Base-by-base conservation (phyloP, 768 basidiomycete species). In the Xerocomellus chrysenteron region DNA sequence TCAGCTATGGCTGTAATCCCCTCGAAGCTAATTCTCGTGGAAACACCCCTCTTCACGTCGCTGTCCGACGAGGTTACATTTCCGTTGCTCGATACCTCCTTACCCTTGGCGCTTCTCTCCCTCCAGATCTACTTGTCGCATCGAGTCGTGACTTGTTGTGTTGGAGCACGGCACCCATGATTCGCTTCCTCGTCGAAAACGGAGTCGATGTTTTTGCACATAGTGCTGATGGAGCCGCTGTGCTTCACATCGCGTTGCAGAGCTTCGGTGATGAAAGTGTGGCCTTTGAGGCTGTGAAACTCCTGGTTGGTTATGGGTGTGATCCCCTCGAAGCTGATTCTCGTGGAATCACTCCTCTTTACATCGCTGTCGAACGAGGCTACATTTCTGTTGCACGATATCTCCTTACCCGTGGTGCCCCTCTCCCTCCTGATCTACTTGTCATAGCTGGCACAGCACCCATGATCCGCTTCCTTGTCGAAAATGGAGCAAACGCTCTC, bases 131-230 rank as follows among this genome's bases (percentile, higher is more conserved):
- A 13, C 36, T 54, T 13, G 50, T 43, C 16, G 35, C 30, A 32
- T 30, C 40, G 44, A 2, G 39, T 4, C 2, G 4, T 0, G 3
- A 2, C 9, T 2, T 9, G 30, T 30, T 8, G 9, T 9, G 10
- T 9, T 28, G 50, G 30, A 24, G 3, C 3, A 33, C 19, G 1
- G 33, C 28, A 32, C 11, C 16, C 5, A 30, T 33, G 43, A n/a
- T 56, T 30, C n/a, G 1, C 16, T 30, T 32, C 8, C 40, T 57
- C 13, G 24, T 56, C 4, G 54, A 56, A n/a, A 44, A 52, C 2
- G 43, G 51, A 32, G 32, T 32, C 32, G 3, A 32, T 32, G 10
- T 11, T 11, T 10, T 2, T 32, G 32, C 32, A 11, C 32, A 10
- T 4, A 3, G 1, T 32, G 12, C 2, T 10, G 32, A 32, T 11